phyloP scores from a whole-genome alignment of 1,284 basidiomycete genomes.

The Fomitiporia mediterranea region DNA sequence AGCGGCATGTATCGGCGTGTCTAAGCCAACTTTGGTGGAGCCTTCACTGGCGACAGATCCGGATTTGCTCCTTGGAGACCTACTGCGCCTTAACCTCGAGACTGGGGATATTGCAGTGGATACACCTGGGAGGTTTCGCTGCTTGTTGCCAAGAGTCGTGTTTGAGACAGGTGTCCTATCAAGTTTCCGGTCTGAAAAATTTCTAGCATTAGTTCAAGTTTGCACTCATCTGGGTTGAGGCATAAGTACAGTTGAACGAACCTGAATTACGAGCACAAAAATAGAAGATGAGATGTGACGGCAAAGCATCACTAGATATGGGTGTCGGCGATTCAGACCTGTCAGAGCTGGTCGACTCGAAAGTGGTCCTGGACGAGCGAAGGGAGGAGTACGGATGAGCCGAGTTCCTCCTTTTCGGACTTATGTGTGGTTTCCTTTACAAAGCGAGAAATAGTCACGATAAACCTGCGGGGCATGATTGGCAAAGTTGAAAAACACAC shows the following conservation, averaged over 20 bases:
- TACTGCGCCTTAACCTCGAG: neutral
- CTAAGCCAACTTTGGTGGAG: neutral
- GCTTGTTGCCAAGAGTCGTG: too few species aligned
- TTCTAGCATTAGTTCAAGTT: neutral
- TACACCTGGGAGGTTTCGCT: too few species aligned
- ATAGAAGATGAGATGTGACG: conserved; percentile 5
- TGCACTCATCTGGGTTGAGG: neutral
- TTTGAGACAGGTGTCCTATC: too few species aligned
- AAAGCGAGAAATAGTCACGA: too few species aligned
- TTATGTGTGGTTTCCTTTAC: too few species aligned
- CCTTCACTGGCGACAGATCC: neutral
- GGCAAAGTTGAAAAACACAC: neutral
- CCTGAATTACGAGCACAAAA: conserved; percentile 3
- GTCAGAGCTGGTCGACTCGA: neutral
- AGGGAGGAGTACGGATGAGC: neutral
- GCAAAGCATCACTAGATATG: neutral
- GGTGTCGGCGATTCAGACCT: neutral
- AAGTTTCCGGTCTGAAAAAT: too few species aligned
- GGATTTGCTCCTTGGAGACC: neutral
- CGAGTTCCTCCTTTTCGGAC: too few species aligned
- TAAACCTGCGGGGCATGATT: too few species aligned
- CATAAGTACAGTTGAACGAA: neutral
- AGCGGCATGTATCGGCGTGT: neutral
- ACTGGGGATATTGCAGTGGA: neutral
- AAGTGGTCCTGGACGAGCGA: too few species aligned